Evolutionary conservation across 805 yeast genomes (phyloP).

Genomic region (Candida verbasci): DNA sequence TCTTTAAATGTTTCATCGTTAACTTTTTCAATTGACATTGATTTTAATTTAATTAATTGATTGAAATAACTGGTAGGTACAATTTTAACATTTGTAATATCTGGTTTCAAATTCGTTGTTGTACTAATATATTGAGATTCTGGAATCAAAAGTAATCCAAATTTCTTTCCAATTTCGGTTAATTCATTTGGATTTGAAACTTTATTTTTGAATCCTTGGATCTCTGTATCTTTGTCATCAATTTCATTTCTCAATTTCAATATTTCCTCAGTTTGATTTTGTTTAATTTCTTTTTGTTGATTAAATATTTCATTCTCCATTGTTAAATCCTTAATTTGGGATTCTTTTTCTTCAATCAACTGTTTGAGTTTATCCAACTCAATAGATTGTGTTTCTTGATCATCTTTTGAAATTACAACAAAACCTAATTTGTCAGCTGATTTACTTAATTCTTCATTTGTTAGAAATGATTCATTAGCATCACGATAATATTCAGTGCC

Average conservation of each 20-base stretch:
- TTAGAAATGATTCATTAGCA: conserved; percentile 27
- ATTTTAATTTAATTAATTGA: conserved; percentile 45
- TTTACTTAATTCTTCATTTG: conserved; percentile 21
- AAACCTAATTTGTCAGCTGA: conserved; percentile 24
- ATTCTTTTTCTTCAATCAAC: conserved; percentile 25
- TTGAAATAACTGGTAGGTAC: conserved; percentile 63
- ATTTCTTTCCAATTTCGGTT: conserved; percentile 35
- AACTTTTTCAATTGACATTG: conserved; percentile 41
- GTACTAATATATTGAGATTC: conserved; percentile 59
- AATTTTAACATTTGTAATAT: conserved; percentile 53
- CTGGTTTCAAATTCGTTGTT: conserved; percentile 52
- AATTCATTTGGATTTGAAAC: conserved; percentile 23
- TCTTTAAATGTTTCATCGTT: conserved; percentile 41
- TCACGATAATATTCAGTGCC: conserved; percentile 13
- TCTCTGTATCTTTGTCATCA: conserved; percentile 13
- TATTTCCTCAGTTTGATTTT: conserved; percentile 3
- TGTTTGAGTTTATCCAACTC: conserved; percentile 18
- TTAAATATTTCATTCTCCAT: conserved; percentile 5
- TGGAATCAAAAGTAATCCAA: conserved; percentile 55
- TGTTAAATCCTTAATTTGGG: conserved; percentile 20
- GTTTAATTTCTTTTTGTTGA: conserved; percentile 3
- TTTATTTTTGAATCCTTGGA: conserved; percentile 13
- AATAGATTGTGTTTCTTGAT: conserved; percentile 15
- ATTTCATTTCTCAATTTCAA: not conserved
- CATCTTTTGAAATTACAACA: conserved; percentile 18